A percentile compares a stretch with the other conserved stretches of the same genome.
Conservation (phyloP, 1,139 yeast genomes). For the Waltiozyma sp. region DNA sequence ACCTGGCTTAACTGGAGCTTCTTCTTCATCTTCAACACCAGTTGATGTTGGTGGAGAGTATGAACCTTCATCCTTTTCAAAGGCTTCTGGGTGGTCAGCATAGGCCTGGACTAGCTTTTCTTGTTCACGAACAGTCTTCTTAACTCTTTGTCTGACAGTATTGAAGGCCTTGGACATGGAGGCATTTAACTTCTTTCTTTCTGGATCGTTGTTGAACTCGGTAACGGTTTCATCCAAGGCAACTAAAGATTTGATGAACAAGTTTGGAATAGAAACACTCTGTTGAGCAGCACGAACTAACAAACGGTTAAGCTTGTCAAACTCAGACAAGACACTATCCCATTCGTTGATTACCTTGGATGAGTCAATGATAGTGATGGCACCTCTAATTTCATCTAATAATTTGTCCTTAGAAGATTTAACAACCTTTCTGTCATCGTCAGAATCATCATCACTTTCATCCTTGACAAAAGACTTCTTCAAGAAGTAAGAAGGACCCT, state of each 20-base stretch:
- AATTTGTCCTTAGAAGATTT: slow-evolving; percentile 90
- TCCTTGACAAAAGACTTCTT: slow-evolving; percentile 44
- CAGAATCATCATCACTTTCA: slow-evolving; percentile 38
- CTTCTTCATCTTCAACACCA: slow-evolving; percentile 20
- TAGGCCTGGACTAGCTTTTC: slow-evolving; percentile 47
- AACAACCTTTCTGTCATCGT: slow-evolving; percentile 72
- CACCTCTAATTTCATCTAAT: slow-evolving; percentile 70
- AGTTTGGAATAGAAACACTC: slow-evolving; percentile 58
- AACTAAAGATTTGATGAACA: slow-evolving; percentile 58
- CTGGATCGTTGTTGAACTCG: slow-evolving; percentile 44
- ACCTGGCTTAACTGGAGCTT: slow-evolving; percentile 29
- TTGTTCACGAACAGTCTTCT: slow-evolving; percentile 61
- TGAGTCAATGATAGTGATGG: slow-evolving; percentile 58
- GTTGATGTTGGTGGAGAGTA: slow-evolving; percentile 22
- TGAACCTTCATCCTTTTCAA: slow-evolving; percentile 39
- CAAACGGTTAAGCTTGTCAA: slow-evolving; percentile 64
- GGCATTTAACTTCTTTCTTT: slow-evolving; percentile 71
- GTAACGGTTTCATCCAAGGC: slow-evolving; percentile 63
- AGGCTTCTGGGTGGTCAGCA: slow-evolving; percentile 62
- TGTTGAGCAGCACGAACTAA: slow-evolving; percentile 67
- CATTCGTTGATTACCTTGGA: slow-evolving; percentile 70
- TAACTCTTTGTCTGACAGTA: slow-evolving; percentile 80
- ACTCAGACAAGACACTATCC: slow-evolving; percentile 65
- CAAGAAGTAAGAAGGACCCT: slow-evolving; percentile 49
- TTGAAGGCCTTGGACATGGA: slow-evolving; percentile 81